phyloP scores from a whole-genome alignment of 768 basidiomycete genomes.

The Leccinum broughii region DNA sequence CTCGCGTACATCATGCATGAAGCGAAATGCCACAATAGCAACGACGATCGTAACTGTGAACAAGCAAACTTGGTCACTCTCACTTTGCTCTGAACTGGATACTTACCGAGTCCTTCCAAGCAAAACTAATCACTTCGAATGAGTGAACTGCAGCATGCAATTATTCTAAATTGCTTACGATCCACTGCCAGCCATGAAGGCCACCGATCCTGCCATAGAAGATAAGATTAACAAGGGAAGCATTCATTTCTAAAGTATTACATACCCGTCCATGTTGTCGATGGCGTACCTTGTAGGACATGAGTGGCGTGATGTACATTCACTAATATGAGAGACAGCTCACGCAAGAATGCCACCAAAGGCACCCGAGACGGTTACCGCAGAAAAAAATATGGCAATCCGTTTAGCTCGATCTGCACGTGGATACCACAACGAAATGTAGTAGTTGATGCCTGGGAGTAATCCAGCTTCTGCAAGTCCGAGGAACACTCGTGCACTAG shows the following conservation, averaged over 20 bases:
- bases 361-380: slow-evolving; percentile 55
- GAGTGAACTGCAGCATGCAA: slow-evolving; percentile 4
- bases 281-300: slow-evolving; percentile 34
- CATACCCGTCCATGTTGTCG: slow-evolving; percentile 35
- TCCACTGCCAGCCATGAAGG: slow-evolving; percentile 40
- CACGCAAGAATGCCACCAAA: slow-evolving; percentile 52
- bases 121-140: slow-evolving; percentile 27
- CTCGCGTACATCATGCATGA: slow-evolving; percentile 50
- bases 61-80: background rate
- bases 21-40: slow-evolving; percentile 40
- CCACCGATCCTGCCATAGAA: slow-evolving; percentile 22
- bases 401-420: slow-evolving; percentile 56
- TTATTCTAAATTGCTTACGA: slow-evolving; percentile 25
- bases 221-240: background rate
- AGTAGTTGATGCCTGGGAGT: slow-evolving; percentile 43
- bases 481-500: slow-evolving; percentile 42
- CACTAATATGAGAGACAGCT: background rate
- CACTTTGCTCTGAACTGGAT: background rate
- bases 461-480: slow-evolving; percentile 51
- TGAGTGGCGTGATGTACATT: background rate
- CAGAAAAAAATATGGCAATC: slow-evolving; percentile 64
- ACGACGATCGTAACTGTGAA: slow-evolving; percentile 22
- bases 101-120: slow-evolving; percentile 29
- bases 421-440: slow-evolving; percentile 61
- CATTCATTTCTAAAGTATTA: slow-evolving; percentile 15